Percentiles rank a stretch among this genome's conserved stretches.
phyloP scores from a whole-genome alignment of 805 yeast genomes.

The Maudiozyma turicensis region DNA sequence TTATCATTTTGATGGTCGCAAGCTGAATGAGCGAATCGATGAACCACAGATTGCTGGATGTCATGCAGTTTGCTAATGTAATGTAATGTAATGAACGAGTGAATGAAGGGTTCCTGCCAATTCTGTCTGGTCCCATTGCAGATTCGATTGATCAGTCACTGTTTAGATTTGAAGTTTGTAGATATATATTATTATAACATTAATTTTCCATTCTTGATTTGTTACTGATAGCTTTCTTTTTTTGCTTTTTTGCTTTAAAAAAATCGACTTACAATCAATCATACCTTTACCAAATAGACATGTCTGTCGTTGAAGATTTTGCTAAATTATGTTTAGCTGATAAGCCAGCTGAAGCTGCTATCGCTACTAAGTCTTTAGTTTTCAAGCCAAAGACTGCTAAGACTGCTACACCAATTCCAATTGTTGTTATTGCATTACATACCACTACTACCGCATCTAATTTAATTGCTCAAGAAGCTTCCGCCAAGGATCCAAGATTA shows the following conservation, averaged over 20 bases:
- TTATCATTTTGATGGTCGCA: too few relatives aligned
- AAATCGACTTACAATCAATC: background rate
- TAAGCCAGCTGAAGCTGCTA: conserved; percentile 32
- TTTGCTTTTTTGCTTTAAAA: background rate
- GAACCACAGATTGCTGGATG: background rate
- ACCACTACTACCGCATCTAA: conserved; percentile 61
- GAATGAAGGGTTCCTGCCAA: too few relatives aligned
- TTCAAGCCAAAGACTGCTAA: conserved; percentile 90
- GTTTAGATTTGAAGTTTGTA: too few relatives aligned
- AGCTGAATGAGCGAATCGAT: background rate
- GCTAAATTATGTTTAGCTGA: conserved; percentile 57
- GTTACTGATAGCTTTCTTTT: background rate
- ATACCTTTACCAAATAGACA: background rate
- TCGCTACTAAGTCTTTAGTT: conserved; percentile 65
- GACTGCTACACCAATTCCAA: conserved; percentile 66
- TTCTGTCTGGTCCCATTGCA: too few relatives aligned
- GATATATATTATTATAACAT: too few relatives aligned
- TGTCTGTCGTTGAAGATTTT: conserved; percentile 48
- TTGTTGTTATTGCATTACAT: conserved; percentile 67
- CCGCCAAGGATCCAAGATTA: conserved; percentile 75
- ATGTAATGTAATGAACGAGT: background rate
- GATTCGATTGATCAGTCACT: too few relatives aligned
- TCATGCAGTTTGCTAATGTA: background rate
- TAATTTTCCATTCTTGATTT: too few relatives aligned
- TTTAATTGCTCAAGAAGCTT: conserved; percentile 54